Evolutionary conservation across 2,329 filamentous ascomycete genomes (phyloP), one percentile per base, ranked within the genome.

Genomic region (Fusarium tricinctum): DNA sequence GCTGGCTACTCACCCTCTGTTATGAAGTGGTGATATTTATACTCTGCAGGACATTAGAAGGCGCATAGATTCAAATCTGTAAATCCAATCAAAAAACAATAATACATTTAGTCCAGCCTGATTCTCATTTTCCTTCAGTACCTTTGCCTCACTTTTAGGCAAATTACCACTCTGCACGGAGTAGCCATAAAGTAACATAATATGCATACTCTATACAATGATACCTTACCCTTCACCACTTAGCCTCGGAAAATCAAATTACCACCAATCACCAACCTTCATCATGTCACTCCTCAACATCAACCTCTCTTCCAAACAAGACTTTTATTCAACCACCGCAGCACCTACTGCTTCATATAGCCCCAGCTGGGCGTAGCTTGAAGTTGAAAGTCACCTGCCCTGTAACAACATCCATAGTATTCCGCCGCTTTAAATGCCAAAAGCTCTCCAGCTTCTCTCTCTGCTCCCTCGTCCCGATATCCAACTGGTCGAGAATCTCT

Each of bases 401-500:
- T 0, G 77, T 81, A 2, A 79, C 76, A 5, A 82, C 74, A 0
- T 77, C 74, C 35, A 77, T 75, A 0, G 80, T 83, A 56, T 84
- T 84, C 22, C 66, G 55, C 14, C 80, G 68, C 45, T 75, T 63
- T 1, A 76, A 63, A 13, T 73, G 68, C 47, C 81, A 79, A 19
- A 81, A 83, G 0, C 17, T 38, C 1, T 62, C 70, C 6, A 84
- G 63, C 26, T 68, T 59, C 3, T 65, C n/a, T 7, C 78, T 68
- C 55, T 72, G 73, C 13, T 78, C 76, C 0, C 51, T 33, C 0
- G 74, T 73, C 0, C 81, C 80, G 17, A 86, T 77, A 1, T 74
- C 38, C 2, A 85, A 66, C 54, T 81, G 81, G n/a, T 80, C 73
- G 10, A 86, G 68, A 10, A 84, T 77, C 63, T 85, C 83, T 5